These are phyloP conservation scores for Prunus mira DNA, from an alignment of 306 rosid species.

Conservation along the genomic window DNA sequence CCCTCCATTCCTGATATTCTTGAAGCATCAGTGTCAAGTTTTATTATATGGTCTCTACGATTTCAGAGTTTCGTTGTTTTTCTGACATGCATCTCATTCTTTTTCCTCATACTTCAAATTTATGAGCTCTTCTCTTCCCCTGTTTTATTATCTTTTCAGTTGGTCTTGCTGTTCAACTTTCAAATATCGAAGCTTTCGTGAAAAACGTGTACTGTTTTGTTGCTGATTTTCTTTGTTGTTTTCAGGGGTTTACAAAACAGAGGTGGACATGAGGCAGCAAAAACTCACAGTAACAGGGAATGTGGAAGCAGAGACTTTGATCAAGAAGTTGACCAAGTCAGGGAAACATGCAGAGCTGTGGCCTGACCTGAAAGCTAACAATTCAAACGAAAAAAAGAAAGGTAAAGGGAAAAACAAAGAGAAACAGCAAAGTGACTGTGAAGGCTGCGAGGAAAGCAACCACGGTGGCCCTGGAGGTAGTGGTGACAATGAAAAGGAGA, in stretches of 20 bases:
- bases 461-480: conserved; percentile 21
- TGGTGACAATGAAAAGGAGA: conserved; percentile 30
- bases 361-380: conserved; percentile 43
- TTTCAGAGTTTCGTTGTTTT: no score
- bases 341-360: conserved; percentile 72
- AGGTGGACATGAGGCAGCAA: conserved; percentile 63
- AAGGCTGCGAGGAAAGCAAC: conserved; percentile 39
- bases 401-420: conserved; percentile 33
- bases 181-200: background rate
- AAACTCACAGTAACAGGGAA: conserved; percentile 57
- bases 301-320: conserved; percentile 50
- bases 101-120: no score
- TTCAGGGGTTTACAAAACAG: conserved; percentile 61
- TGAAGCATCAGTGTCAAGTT: no score
- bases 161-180: no score
- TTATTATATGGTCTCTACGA: no score
- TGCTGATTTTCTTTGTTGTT: background rate
- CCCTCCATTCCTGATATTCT: background rate
- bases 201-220: background rate
- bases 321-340: conserved; percentile 42
- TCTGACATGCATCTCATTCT: no score
- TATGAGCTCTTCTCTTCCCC: background rate
- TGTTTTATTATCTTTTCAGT: background rate
- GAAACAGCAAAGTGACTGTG: conserved; percentile 38
- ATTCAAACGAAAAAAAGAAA: conserved; percentile 36